Percentiles rank a stretch among this genome's conserved stretches.
phyloP scores from a whole-genome alignment of 495 filamentous ascomycete species.

The Podospora didyma region DNA sequence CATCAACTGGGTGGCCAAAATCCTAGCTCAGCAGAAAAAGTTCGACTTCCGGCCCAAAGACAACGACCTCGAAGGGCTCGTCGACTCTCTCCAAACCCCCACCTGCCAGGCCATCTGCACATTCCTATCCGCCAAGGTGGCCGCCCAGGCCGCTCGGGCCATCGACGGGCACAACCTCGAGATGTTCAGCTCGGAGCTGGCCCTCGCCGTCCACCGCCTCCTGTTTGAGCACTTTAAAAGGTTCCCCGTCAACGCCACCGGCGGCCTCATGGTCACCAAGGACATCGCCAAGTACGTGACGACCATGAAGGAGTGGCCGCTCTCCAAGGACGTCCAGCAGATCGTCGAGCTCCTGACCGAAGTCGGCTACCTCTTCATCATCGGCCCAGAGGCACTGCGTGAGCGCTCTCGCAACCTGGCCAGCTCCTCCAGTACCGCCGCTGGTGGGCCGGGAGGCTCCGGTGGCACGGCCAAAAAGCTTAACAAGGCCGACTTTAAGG shows the following conservation, averaged over 20 bases:
- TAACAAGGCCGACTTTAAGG: constrained; percentile 71
- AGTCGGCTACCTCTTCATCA: constrained; percentile 95
- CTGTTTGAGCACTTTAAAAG: constrained; percentile 92
- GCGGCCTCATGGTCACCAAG: constrained; percentile 91
- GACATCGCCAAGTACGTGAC: constrained; percentile 90
- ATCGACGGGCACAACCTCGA: constrained; percentile 76
- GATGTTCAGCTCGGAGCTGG: constrained; percentile 79
- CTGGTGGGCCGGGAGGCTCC: not conserved
- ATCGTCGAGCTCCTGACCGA: constrained; percentile 82
- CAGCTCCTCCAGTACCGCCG: not conserved
- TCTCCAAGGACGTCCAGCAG: constrained; percentile 64
- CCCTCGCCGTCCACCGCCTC: constrained; percentile 66
- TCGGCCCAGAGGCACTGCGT: constrained; percentile 81
- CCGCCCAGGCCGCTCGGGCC: constrained; percentile 56
- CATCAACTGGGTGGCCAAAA: constrained; percentile 69
- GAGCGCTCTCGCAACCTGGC: constrained; percentile 66
- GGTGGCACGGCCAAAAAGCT: constrained; percentile 39
- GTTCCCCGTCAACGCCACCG: constrained; percentile 84
- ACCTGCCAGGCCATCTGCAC: constrained; percentile 74
- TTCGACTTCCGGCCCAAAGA: constrained; percentile 90
- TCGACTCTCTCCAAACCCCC: constrained; percentile 80
- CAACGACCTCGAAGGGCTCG: constrained; percentile 63
- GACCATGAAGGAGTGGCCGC: constrained; percentile 73
- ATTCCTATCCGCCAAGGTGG: constrained; percentile 63
- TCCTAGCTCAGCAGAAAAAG: constrained; percentile 80